Evolutionary conservation across 345 rosid species (phyloP).

Genomic region (Hibiscus trionum): DNA sequence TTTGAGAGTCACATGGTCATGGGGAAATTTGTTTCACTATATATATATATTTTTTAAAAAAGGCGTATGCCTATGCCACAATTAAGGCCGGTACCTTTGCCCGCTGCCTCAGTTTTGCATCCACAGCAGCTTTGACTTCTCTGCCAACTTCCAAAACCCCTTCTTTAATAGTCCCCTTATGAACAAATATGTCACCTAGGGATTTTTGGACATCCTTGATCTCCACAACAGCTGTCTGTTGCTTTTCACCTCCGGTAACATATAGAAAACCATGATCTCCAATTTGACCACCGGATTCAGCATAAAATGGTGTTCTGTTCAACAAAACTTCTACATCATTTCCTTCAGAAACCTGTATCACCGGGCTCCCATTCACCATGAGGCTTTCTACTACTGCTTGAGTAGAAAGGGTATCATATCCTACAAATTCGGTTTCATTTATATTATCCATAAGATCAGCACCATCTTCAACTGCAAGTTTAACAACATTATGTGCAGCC

Average conservation of each 20-base stretch:
- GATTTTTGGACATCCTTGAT: conserved; percentile 84
- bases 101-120: conserved; percentile 65
- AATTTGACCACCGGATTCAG: conserved; percentile 96
- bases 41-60: neutral
- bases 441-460: conserved; percentile 39
- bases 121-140: conserved; percentile 84
- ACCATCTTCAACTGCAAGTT: conserved; percentile 58
- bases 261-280: conserved; percentile 79
- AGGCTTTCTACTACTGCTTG: conserved; percentile 69
- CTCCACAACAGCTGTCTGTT: conserved; percentile 59
- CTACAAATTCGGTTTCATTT: conserved; percentile 71
- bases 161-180: conserved; percentile 66
- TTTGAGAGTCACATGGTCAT: conserved; percentile 6
- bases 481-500: conserved; percentile 80
- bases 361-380: conserved; percentile 71
- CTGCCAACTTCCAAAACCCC: conserved; percentile 82
- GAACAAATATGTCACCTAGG: conserved; percentile 63
- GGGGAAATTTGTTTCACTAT: neutral
- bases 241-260: conserved; percentile 39
- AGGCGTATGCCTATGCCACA: conserved; percentile 2
- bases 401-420: conserved; percentile 67
- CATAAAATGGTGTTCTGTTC: conserved; percentile 85
- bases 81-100: conserved; percentile 51
- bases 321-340: conserved; percentile 78
- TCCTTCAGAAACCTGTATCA: conserved; percentile 73